A percentile compares a stretch with the other conserved stretches of the same genome.
Evolutionary conservation across 768 basidiomycete genomes (phyloP).

Genomic region (Mrakia blollopis): DNA sequence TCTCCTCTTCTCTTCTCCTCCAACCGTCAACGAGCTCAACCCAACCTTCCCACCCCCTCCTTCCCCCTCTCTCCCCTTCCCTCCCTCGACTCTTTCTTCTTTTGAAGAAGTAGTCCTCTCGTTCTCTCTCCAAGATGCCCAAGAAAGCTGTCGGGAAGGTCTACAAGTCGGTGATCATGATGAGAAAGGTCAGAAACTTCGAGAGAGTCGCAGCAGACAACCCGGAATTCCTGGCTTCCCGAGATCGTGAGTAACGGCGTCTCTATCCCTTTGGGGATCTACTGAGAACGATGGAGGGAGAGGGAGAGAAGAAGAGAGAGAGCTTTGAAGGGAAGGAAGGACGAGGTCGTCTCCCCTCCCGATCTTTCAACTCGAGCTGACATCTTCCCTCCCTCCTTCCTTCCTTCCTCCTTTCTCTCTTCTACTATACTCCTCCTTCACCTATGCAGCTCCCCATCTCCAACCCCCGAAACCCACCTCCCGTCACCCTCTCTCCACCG

Average conservation of each 20-base stretch:
- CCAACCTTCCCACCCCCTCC: no score
- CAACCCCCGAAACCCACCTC: not conserved
- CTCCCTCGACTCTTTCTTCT: not conserved
- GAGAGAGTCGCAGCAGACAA: not conserved
- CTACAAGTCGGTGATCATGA: conserved; percentile 18
- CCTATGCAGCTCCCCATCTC: not conserved
- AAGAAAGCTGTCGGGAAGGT: conserved; percentile 7
- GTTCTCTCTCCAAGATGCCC: not conserved
- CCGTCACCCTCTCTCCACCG: not conserved
- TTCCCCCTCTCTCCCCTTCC: not conserved
- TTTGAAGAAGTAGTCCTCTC: not conserved
- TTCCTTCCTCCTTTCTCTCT: not conserved
- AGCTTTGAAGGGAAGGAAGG: no score
- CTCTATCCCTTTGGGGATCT: not conserved
- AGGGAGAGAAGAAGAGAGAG: no score
- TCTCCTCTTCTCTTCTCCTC: not conserved
- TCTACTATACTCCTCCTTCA: not conserved
- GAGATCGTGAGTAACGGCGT: not conserved
- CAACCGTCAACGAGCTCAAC: not conserved
- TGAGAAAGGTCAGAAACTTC: not conserved
- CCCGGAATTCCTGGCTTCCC: not conserved
- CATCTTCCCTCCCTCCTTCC: not conserved
- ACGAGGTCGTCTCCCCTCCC: not conserved
- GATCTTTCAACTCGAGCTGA: not conserved
- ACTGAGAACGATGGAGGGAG: no score